Base-by-base conservation (phyloP, 306 rosid species). In the Hippophae rhamnoides region DNA sequence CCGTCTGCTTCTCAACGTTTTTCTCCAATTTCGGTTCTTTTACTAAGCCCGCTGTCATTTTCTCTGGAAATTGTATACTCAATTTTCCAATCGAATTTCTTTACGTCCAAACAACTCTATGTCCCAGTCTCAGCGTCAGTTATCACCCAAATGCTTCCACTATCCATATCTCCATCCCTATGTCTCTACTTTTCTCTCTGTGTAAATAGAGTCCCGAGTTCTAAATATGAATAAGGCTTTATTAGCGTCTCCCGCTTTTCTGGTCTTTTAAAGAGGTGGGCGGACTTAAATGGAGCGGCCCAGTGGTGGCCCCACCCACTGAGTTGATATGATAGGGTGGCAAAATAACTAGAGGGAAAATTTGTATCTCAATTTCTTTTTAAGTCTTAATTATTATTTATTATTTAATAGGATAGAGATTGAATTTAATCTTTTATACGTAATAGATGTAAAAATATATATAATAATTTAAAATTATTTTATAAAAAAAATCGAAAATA, bases 1-100 rank as follows among this genome's bases (percentile, higher is more conserved):
- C 98, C 84, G 85, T 92, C 66, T 90, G 97, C 61, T 82, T 89
- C 61, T 79, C 79, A 14, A 89, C 73, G 9, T 83, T 89, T 41
- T 89, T 90, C n/a, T 86, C 90, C 27, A 84, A 76, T 27, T 80
- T 80, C 71, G 80, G 87, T 38, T 92, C 95, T 12, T 81, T 78
- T 23, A 74, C 78, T 11, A 83, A 62, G 8, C 86, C 84, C 9
- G 78, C 81, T 66, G 85, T 79, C 95, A 83, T 89, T 56, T 71
- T 57, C 65, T 11, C 31, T 13, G 54, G 38, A 31, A 31, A 31
- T 2, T 59, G 57, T 67, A n/a, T 62, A 43, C 23, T 38, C 23
- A 8, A 1, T 31, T 31, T 31, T 31, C 9, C 2, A 47, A 1
- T 26, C 10, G n/a, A 41, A 58, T 27, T 23, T 3, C 23, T 6